These are phyloP conservation scores for Cytospora piceicola DNA, from an alignment of 2,329 filamentous ascomycete genomes.

Conservation along the genomic window DNA sequence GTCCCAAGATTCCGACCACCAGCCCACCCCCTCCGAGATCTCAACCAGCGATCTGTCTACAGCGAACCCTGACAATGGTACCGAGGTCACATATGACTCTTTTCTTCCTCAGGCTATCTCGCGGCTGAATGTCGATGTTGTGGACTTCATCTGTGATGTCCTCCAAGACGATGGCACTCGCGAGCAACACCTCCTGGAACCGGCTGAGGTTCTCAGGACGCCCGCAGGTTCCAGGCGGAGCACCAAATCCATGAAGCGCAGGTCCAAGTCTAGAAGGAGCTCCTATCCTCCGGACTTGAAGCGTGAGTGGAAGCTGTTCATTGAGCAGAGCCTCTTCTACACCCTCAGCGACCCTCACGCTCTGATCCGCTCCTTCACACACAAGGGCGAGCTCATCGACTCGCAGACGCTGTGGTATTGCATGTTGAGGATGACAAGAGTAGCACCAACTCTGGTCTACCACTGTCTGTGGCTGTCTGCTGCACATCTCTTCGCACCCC, in stretches of 20 bases:
- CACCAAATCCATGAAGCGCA: slow-evolving; percentile 40
- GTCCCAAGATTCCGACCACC: slow-evolving; percentile 27
- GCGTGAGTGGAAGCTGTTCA: slow-evolving; percentile 62
- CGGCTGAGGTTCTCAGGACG: slow-evolving; percentile 40
- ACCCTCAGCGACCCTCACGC: slow-evolving; percentile 62
- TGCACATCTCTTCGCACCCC: slow-evolving; percentile 60
- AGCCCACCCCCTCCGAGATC: slow-evolving; percentile 30
- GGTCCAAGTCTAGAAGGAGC: slow-evolving; percentile 33
- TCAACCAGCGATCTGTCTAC: slow-evolving; percentile 27
- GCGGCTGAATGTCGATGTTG: slow-evolving; percentile 56
- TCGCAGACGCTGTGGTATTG: slow-evolving; percentile 67
- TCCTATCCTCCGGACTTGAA: slow-evolving; percentile 41
- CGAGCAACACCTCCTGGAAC: slow-evolving; percentile 54
- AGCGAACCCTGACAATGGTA: slow-evolving; percentile 28
- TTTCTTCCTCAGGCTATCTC: slow-evolving; percentile 62
- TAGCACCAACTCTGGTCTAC: slow-evolving; percentile 61
- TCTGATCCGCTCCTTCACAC: slow-evolving; percentile 61
- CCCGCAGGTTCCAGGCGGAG: slow-evolving; percentile 38
- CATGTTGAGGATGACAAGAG: slow-evolving; percentile 62
- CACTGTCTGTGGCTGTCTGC: slow-evolving; percentile 68
- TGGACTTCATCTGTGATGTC: slow-evolving; percentile 65
- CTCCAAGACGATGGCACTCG: slow-evolving; percentile 59
- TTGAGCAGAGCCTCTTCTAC: slow-evolving; percentile 67
- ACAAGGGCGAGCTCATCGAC: slow-evolving; percentile 57
- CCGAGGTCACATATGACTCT: slow-evolving; percentile 38